Percentiles rank a stretch among this genome's conserved stretches.
Evolutionary conservation across 192 early-diverging fungal species (phyloP).

Genomic region (Backusella parvicylindrica): DNA sequence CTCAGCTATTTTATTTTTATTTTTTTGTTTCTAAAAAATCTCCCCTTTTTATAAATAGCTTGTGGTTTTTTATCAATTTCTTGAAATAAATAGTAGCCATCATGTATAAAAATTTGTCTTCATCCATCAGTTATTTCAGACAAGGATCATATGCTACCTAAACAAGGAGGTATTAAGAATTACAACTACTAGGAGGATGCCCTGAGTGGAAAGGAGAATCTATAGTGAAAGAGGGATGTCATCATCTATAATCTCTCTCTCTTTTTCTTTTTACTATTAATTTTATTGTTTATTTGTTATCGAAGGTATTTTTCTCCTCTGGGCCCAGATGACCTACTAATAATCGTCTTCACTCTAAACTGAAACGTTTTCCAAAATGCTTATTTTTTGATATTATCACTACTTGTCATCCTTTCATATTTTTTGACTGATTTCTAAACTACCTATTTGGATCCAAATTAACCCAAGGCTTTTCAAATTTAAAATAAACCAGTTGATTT

Average conservation of each 20-base stretch:
- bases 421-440: slow-evolving; percentile 17
- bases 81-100: no score
- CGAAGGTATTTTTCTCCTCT: slow-evolving; percentile 27
- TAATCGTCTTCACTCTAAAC: background rate
- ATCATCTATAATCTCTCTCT: background rate
- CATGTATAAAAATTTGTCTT: slow-evolving; percentile 45
- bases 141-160: background rate
- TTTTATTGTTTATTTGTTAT: slow-evolving; percentile 27
- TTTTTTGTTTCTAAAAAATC: no score
- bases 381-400: background rate
- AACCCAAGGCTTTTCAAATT: background rate
- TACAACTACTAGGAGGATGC: background rate
- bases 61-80: no score
- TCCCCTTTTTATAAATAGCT: no score
- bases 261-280: slow-evolving; percentile 12
- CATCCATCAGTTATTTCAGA: slow-evolving; percentile 29
- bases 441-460: background rate
- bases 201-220: background rate
- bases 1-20: no score
- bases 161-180: background rate
- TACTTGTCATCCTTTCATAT: background rate
- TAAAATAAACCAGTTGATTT: background rate
- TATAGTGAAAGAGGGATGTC: background rate
- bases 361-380: background rate
- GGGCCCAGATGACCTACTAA: slow-evolving; percentile 30